phyloP scores from a whole-genome alignment of 208 protist species.

The Crithidia bombi region DNA sequence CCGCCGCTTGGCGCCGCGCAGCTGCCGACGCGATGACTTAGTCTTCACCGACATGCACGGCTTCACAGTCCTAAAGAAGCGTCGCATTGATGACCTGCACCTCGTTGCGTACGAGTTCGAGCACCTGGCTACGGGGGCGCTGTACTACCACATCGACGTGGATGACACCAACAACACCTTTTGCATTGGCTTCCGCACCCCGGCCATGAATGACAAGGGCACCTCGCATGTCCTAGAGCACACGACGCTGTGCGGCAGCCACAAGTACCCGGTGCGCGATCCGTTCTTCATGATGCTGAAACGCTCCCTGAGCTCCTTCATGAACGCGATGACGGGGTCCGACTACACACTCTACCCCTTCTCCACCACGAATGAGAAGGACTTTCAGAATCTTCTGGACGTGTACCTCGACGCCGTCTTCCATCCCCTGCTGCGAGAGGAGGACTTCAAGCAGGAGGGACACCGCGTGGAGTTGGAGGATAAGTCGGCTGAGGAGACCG shows the following conservation, averaged over 20 bases:
- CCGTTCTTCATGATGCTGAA: slow-evolving; percentile 94
- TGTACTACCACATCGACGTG: slow-evolving; percentile 94
- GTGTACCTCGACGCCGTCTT: slow-evolving; percentile 96
- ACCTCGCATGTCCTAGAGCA: slow-evolving; percentile 98
- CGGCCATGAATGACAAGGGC: slow-evolving; percentile 93
- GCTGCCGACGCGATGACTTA: slow-evolving; percentile 25
- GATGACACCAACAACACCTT: slow-evolving; percentile 97
- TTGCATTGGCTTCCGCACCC: slow-evolving; percentile 96
- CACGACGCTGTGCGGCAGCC: slow-evolving; percentile 95
- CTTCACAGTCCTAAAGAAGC: slow-evolving; percentile 62
- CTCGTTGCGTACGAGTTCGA: slow-evolving; percentile 79
- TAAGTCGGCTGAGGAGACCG: slow-evolving; percentile 23
- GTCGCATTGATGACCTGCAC: slow-evolving; percentile 77
- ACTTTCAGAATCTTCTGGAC: slow-evolving; percentile 93
- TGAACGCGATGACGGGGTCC: slow-evolving; percentile 94
- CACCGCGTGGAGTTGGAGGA: slow-evolving; percentile 87
- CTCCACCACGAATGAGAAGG: slow-evolving; percentile 89
- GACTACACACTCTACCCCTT: slow-evolving; percentile 96
- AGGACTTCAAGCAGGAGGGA: slow-evolving; percentile 93
- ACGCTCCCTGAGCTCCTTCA: slow-evolving; percentile 91
- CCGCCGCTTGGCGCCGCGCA: slow-evolving; percentile 32
- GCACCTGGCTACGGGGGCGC: slow-evolving; percentile 73
- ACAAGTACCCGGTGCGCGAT: slow-evolving; percentile 95
- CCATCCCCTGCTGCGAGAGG: slow-evolving; percentile 82
- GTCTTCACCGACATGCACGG: slow-evolving; percentile 60